Base-by-base conservation (phyloP, 2,329 filamentous ascomycete species). In the Penicillium sp. region DNA sequence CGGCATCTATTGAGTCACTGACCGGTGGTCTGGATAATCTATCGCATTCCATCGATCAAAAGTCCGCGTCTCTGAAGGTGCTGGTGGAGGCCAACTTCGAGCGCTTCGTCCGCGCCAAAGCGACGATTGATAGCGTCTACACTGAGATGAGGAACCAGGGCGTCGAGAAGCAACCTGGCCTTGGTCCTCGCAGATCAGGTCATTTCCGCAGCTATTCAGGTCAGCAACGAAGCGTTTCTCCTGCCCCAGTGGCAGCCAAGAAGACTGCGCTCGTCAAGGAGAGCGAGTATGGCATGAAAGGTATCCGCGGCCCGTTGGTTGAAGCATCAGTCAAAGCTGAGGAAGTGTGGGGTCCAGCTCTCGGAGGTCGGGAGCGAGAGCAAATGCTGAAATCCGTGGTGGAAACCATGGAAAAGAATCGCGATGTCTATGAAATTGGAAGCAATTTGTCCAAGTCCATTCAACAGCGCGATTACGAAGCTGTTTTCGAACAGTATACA, bases 71-170 rank as follows among this genome's bases (percentile, higher is more conserved):
- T 4, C 83, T 99, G 57, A 99, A 99, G 71, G 90, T 96, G 10
- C 83, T 99, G 16, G 94, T 99, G 22, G 94, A 99, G 74, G 93
- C 91, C 60, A 99, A 99, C 72, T 99, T 99, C 70, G 95, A 99
- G 75, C 89, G 93, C 62, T 99, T 99, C 77, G 94, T 99, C 52
- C 89, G 91, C 59, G 94, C 94, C 42, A 99, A 99, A 74, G 91
- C 93, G 16, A 97, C 93, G 7, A 97, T 99, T 67, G 94, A 99
- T 77, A 96, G 96, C 75, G 94, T 99, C 49, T 99, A 99, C 76
- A 95, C 88, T 58, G 94, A 99, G 74, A 99, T 99, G 94, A 80
- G 83, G 27, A 82, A 83, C 32, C 83, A 96, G 85, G 81, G 92
- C 79, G 74, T 76, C 40, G 75, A 82, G 52, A 67, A 75, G 44